Evolutionary conservation across 345 rosid species (phyloP).

Genomic region (Carallia brachiata): DNA sequence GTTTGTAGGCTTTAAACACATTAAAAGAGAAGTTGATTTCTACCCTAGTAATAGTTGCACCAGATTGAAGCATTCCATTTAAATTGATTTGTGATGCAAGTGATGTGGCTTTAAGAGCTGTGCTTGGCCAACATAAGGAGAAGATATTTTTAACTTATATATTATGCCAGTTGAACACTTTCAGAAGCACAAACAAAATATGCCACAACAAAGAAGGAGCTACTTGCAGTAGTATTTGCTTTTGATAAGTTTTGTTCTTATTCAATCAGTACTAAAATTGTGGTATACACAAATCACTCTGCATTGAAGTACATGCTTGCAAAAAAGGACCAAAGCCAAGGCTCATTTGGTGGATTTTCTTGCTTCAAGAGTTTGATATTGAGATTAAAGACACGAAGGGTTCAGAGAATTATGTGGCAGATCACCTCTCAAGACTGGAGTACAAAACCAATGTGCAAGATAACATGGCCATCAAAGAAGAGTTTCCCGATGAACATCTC

Average conservation of each 20-base stretch:
- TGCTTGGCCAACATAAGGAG: no score
- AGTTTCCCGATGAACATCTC: background rate
- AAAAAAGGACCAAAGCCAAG: background rate
- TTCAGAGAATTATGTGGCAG: background rate
- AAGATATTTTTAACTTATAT: no score
- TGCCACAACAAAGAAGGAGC: background rate
- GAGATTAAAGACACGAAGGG: background rate
- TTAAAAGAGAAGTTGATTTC: background rate
- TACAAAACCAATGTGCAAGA: no score
- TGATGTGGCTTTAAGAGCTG: background rate
- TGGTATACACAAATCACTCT: background rate
- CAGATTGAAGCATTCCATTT: background rate
- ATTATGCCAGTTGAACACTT: no score
- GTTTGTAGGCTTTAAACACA: no score
- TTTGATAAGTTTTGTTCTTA: background rate
- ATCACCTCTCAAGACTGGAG: background rate
- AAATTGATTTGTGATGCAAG: background rate
- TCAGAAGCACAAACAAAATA: no score
- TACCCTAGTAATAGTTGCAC: background rate
- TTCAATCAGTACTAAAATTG: background rate
- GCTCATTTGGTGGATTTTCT: background rate
- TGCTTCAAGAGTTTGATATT: background rate
- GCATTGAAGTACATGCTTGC: background rate
- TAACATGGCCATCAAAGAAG: no score
- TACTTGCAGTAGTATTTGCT: background rate